phyloP scores from a whole-genome alignment of 192 early-diverging fungal species.

The Oehlia diaphana region DNA sequence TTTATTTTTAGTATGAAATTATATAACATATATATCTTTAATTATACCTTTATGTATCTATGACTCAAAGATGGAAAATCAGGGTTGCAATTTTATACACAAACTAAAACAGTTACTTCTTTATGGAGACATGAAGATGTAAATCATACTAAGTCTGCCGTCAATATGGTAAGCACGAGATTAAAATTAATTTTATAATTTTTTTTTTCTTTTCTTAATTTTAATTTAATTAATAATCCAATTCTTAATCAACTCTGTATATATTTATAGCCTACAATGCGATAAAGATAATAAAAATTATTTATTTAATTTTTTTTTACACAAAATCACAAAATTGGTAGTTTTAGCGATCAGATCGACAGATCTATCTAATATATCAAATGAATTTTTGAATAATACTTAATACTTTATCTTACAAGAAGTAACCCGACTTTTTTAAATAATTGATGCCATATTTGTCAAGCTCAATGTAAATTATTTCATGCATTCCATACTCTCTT shows the following conservation, averaged over 20 bases:
- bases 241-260: conserved; percentile 15
- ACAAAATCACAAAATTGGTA: no score
- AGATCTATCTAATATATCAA: no score
- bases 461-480: not conserved
- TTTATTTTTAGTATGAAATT: not conserved
- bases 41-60: no score
- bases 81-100: conserved; percentile 85
- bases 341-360: no score
- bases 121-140: conserved; percentile 92
- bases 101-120: conserved; percentile 92
- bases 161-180: conserved; percentile 88
- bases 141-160: conserved; percentile 57
- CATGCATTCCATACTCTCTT: conserved; percentile 85
- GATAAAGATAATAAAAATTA: not conserved
- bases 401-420: no score
- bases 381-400: no score
- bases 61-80: conserved; percentile 52
- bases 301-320: not conserved
- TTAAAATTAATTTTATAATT: conserved; percentile 16
- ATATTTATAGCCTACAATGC: conserved; percentile 25
- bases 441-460: no score
- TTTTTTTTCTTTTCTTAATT: no score
- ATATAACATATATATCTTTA: not conserved
- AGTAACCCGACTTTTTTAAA: no score
- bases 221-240: conserved; percentile 13